Base-by-base conservation (phyloP, 371 early-diverging fungal genomes). In the Actinomortierella wolfii region DNA sequence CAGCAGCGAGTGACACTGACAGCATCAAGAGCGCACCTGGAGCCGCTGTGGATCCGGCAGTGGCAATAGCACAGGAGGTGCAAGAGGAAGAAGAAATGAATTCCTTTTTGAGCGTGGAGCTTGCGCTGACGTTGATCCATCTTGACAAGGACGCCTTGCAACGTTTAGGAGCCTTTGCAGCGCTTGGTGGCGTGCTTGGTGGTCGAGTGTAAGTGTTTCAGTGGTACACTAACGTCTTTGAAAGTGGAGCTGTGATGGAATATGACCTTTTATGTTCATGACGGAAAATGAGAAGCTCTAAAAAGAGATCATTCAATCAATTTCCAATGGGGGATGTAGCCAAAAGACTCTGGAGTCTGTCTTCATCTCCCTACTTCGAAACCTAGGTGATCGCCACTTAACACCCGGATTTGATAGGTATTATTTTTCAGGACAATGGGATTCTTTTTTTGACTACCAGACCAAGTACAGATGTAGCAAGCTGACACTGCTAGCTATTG, bases 101-200 rank as follows among this genome's bases (percentile, higher is more conserved):
- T 34, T 77, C 84, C n/a, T 70, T 89, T 28, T 67, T 95, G 23
- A 89, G 89, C 43, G 70, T 95, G 23, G 94, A 93, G 59, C 76
- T 91, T 56, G 88, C 90, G 9, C 75, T 94, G 51, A 83, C 89
- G 56, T 64, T 95, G 78, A 88, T 94, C 56, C 88, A 94, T 66
- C 61, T 86, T 25, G 93, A 94, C 70, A 91, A 93, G 64, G 94
- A 92, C 58, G 82, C 89, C 0, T 68, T 94, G 46, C 83, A 83
- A 24, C 81, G 96, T 25, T 67, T 87, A 34, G 70, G 87, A 1
- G 84, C 87, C 7, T 87, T 92, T 67, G 79, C 88, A 11, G 77
- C 63, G 25, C 64, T 74, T 20, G 75, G 75, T 18, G 70, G 75
- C 39, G 68, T 67, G 25, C 56, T 74, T 46, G 58, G 78, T n/a